Base-by-base conservation (phyloP, 371 early-diverging fungal genomes). In the Mortierella sp. region DNA sequence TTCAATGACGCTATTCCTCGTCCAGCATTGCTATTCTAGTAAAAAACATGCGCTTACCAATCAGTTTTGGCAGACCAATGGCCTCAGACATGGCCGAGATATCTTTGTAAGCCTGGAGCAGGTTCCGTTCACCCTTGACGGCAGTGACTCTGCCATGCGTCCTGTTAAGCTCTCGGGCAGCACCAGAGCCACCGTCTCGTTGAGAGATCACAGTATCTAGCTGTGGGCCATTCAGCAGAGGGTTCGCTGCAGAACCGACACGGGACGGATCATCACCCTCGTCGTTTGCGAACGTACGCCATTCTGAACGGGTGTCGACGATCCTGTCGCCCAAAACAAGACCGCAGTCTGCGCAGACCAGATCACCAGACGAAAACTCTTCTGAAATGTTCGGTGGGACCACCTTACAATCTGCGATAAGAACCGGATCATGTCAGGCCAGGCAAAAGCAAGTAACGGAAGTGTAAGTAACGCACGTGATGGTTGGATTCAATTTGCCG, bases 221-320 rank as follows among this genome's bases (percentile, higher is more conserved):
- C 75, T 94, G 94, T 37, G 87, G 86, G n/a, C 95, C 94, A 42
- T 93, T 95, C 47, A 95, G 82, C 24, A 95, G 80, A 17, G 94
- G 94, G 81, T 97, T 95, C 11, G 91, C 93, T 15, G 98, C 94
- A 12, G 94, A 94, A 81, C 99, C 99, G 15, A 99, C 99, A 90
- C 99, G 97, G 70, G 97, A 96, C 44, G 99, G 99, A 82, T 99
- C 99, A 78, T 95, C 96, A 50, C 94, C 94, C 67, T 92, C 95
- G 67, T 95, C 96, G 82, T 97, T 95, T 47, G 94, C 90, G 84
- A 99, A 99, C 0, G 97, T 98, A 69, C 99, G 92, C 99, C 99
- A 99, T 81, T 99, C 99, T 7, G 96, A 94, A 23, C 99, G 87
- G 12, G 99, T 98, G 82, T 99, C 99, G 56, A 99, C 97, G 61